phyloP scores from a whole-genome alignment of 2,329 filamentous ascomycete genomes.

The Metarhizium brunneum region DNA sequence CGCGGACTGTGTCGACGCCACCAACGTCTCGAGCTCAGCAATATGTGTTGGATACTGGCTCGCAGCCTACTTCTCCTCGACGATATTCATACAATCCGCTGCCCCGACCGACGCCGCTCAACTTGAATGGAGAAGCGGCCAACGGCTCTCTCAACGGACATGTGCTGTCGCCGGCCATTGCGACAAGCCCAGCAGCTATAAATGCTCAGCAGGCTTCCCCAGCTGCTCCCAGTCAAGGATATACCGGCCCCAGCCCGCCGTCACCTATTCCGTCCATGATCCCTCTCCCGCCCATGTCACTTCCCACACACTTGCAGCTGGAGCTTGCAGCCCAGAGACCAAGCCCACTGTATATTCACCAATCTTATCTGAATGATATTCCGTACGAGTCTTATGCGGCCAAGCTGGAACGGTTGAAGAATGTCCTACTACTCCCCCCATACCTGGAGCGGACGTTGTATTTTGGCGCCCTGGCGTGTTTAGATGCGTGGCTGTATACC shows the following conservation, averaged over 20 bases:
- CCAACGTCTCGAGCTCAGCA: slow-evolving; percentile 34
- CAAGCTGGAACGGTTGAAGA: slow-evolving; percentile 85
- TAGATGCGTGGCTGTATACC: slow-evolving; percentile 94
- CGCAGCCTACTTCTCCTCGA: slow-evolving; percentile 25
- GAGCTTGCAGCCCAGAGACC: slow-evolving; percentile 54
- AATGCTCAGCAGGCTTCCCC: slow-evolving; percentile 9
- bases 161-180: slow-evolving; percentile 13
- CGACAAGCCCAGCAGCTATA: slow-evolving; percentile 15
- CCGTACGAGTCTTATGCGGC: slow-evolving; percentile 89
- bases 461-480: slow-evolving; percentile 83
- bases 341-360: slow-evolving; percentile 57
- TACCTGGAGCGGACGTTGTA: slow-evolving; percentile 76
- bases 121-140: slow-evolving; percentile 28
- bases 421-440: slow-evolving; percentile 74
- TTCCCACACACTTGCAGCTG: slow-evolving; percentile 55
- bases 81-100: slow-evolving; percentile 42
- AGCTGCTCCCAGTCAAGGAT: slow-evolving; percentile 7
- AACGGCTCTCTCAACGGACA: slow-evolving; percentile 6
- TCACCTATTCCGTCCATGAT: slow-evolving; percentile 46
- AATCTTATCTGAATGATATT: slow-evolving; percentile 43
- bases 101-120: slow-evolving; percentile 32
- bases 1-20: slow-evolving; percentile 42
- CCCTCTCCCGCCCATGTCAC: slow-evolving; percentile 56
- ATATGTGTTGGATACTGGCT: slow-evolving; percentile 11
- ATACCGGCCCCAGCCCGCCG: slow-evolving; percentile 22